Percentiles rank a stretch among this genome's conserved stretches.
Conservation (phyloP, 257 asterid species). For the Jaltomata sinuosa region DNA sequence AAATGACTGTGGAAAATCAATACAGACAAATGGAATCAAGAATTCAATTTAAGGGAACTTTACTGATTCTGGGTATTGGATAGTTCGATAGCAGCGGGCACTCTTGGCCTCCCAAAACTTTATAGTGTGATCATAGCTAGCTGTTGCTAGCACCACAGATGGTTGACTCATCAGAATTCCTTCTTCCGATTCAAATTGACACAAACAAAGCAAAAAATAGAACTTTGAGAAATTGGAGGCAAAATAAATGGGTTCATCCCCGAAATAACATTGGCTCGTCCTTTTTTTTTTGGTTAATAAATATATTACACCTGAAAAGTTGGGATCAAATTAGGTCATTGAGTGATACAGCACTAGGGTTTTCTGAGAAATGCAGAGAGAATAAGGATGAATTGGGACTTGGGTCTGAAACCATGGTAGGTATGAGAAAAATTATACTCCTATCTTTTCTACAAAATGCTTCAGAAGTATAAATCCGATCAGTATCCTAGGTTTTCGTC, state of each 20-base stretch:
- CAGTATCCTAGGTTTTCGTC: background rate
- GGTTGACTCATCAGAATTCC: constrained; percentile 51
- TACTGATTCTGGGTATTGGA: constrained; percentile 96
- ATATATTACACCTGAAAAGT: no score
- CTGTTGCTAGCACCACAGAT: constrained; percentile 89
- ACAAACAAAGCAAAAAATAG: no score
- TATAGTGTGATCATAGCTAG: constrained; percentile 98
- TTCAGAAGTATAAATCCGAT: background rate
- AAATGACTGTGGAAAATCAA: background rate
- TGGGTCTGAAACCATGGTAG: no score
- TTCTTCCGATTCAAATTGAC: background rate
- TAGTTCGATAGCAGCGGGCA: constrained; percentile 84
- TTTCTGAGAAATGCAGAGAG: background rate
- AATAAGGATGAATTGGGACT: no score
- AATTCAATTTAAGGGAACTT: background rate
- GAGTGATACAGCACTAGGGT: background rate
- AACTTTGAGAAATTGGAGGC: background rate
- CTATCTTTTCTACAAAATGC: background rate
- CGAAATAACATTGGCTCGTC: no score
- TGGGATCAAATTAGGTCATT: background rate
- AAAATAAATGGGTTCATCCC: background rate
- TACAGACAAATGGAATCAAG: background rate
- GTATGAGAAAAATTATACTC: no score
- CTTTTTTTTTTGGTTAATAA: no score
- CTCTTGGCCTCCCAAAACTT: constrained; percentile 96